Evolutionary conservation across 192 early-diverging fungal species (phyloP).

Genomic region (Phlyctochytrium bullatum): DNA sequence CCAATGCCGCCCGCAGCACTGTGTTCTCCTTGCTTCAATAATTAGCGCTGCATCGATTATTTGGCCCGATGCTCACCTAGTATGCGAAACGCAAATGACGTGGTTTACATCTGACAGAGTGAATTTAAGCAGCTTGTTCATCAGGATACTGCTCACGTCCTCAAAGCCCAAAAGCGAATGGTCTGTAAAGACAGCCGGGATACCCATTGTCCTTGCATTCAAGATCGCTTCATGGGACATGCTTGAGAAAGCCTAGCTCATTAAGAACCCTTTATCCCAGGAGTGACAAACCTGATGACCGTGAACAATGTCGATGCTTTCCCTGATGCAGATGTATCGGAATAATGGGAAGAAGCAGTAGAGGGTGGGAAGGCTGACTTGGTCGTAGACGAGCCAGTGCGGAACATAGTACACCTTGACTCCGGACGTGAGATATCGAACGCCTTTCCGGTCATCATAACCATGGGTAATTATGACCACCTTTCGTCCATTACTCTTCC

Average conservation of each 20-base stretch:
- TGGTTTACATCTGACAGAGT: slow-evolving; percentile 96
- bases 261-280: not conserved
- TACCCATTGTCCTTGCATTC: slow-evolving; percentile 92
- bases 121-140: slow-evolving; percentile 97
- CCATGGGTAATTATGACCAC: slow-evolving; percentile 92
- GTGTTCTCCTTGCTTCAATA: slow-evolving; percentile 93
- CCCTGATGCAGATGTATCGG: slow-evolving; percentile 85
- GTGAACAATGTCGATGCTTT: slow-evolving; percentile 92
- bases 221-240: slow-evolving; percentile 95
- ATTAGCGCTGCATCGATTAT: slow-evolving; percentile 11
- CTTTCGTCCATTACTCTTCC: slow-evolving; percentile 24
- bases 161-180: slow-evolving; percentile 98
- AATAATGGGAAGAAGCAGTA: slow-evolving; percentile 84
- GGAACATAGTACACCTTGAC: slow-evolving; percentile 96
- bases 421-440: slow-evolving; percentile 88
- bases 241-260: slow-evolving; percentile 75
- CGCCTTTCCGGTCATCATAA: slow-evolving; percentile 69
- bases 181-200: slow-evolving; percentile 93
- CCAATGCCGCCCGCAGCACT: slow-evolving; percentile 86
- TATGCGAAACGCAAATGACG: slow-evolving; percentile 97
- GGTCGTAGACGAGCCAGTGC: slow-evolving; percentile 75
- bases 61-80: slow-evolving; percentile 70
- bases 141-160: slow-evolving; percentile 85
- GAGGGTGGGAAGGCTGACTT: slow-evolving; percentile 88
- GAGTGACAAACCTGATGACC: slow-evolving; percentile 81